Conservation (phyloP, 2,329 filamentous ascomycete species). For the Talaromyces sp. region DNA sequence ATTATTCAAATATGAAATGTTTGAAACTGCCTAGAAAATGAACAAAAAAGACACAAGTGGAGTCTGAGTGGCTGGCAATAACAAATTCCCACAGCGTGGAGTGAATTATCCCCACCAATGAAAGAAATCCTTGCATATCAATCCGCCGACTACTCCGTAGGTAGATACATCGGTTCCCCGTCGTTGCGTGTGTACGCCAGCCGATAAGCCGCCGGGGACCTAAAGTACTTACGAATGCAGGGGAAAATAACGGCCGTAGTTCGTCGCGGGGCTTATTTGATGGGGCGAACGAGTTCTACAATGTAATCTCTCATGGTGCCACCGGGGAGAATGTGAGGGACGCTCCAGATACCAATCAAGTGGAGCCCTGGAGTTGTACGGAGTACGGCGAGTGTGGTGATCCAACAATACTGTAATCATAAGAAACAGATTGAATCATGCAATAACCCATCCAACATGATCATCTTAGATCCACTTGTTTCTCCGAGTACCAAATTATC, state of each 20-base stretch:
- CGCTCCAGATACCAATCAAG: too few relatives aligned
- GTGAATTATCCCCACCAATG: background rate
- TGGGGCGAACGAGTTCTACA: too few relatives aligned
- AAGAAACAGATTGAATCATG: background rate
- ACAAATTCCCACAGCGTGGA: too few relatives aligned
- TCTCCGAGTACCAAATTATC: background rate
- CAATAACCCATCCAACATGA: background rate
- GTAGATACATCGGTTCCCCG: slow-evolving; percentile 1
- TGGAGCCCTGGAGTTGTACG: background rate
- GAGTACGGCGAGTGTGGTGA: background rate
- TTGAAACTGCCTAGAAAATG: background rate
- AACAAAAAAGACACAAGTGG: background rate
- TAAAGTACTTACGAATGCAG: background rate
- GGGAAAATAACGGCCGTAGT: slow-evolving; percentile 1
- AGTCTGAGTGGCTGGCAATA: background rate
- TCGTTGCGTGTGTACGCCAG: background rate
- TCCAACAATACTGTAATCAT: background rate
- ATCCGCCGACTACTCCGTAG: too few relatives aligned
- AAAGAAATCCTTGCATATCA: background rate
- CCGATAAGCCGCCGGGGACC: background rate
- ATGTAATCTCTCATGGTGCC: background rate
- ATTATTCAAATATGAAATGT: background rate
- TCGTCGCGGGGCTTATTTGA: slow-evolving; percentile 2
- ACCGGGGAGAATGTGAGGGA: background rate
- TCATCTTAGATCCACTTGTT: background rate